Evolutionary conservation across 179 eudicot genomes (phyloP), one percentile per base, ranked within the genome.

Genomic region (Pouteria campechiana): DNA sequence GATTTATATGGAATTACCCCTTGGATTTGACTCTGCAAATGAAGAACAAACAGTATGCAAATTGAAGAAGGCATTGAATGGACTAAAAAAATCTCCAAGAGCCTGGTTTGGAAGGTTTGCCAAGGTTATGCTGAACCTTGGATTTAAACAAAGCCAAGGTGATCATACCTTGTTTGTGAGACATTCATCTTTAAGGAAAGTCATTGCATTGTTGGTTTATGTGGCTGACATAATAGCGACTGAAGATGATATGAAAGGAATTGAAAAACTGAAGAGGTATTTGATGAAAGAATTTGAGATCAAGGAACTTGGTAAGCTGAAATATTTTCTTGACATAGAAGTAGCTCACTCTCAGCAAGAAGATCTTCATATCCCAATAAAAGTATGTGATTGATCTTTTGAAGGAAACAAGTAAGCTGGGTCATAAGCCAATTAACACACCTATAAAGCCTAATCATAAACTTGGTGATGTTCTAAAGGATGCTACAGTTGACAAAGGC

Each of bases 321-420:
- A 35, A 8, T 12, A 35, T 12, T 35, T 35, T 35, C 17, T 35
- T n/a, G 15, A 19, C 17, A 35, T 35, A 13, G 39, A 35, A 35
- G 39, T 35, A 3, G 16, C 39, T 2, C 39, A 35, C n/a, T 12
- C 39, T 2, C 0, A 12, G 17, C 39, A 7, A 2, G 39, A 8
- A 13, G n/a, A 35, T 35, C 17, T 35, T 35, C 19, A 44, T 25
- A 1, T 44, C 48, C 1, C 48, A 44, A 14, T 35, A 44, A 25
- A 44, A 44, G n/a, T 44, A 44, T 15, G 20, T 44, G 4, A 7
- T 44, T 1, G 48, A 44, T 16, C 17, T 44, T 20, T 2, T 27
- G 25, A 44, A 25, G 8, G 33, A 44, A 13, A 44, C 18, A 13
- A 13, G 48, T 1, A 44, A 44, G 20, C 1, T 25, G n/a, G 19